These are phyloP conservation scores for Alternaria sp. DNA, from an alignment of 2,329 filamentous ascomycete species.

Conservation along the genomic window DNA sequence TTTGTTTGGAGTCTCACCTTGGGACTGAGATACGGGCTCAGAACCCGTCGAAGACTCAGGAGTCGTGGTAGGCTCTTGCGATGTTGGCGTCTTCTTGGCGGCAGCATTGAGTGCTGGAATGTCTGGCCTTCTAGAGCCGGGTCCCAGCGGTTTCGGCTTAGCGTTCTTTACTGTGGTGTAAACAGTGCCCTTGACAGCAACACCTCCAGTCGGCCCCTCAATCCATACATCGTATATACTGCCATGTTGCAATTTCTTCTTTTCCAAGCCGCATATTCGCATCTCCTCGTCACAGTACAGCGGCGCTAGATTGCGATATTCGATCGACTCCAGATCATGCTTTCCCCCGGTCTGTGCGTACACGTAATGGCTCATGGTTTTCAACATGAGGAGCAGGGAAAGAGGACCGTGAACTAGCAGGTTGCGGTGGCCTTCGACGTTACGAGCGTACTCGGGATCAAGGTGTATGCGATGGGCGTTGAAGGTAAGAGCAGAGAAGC, in stretches of 20 bases:
- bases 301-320: conserved; percentile 83
- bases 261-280: conserved; percentile 68
- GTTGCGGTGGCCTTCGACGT: conserved; percentile 75
- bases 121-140: neutral
- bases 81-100: neutral
- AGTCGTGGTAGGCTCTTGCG: neutral
- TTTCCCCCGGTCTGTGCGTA: neutral
- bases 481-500: conserved; percentile 84
- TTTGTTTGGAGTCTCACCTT: neutral
- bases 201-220: conserved; percentile 49
- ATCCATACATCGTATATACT: conserved; percentile 49
- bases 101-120: neutral
- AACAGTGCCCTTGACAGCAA: conserved; percentile 54
- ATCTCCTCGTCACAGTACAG: conserved; percentile 77
- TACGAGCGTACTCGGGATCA: conserved; percentile 71
- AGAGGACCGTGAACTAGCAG: conserved; percentile 89
- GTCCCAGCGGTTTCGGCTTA: neutral
- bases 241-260: conserved; percentile 28
- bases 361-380: conserved; percentile 58
- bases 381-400: conserved; percentile 76
- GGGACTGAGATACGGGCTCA: neutral
- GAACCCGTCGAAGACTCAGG: neutral
- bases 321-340: conserved; percentile 62
- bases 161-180: conserved; percentile 12
- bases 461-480: conserved; percentile 94